A percentile compares a stretch with the other conserved stretches of the same genome.
Evolutionary conservation across 768 basidiomycete genomes (phyloP).

Genomic region (Mrakia gelida): DNA sequence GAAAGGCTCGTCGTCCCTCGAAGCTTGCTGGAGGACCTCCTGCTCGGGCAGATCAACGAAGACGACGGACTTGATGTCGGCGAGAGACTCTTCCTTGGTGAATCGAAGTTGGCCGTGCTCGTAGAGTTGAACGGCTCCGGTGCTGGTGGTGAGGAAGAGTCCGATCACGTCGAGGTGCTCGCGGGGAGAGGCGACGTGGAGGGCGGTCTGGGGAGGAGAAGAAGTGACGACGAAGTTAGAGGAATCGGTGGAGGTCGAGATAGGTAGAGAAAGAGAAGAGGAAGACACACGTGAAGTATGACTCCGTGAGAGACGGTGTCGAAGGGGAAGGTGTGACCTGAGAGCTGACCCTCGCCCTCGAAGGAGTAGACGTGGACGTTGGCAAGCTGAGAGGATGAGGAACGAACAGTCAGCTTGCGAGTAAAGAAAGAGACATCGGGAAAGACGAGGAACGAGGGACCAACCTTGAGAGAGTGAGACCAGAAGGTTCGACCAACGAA

Average conservation of each 20-base stretch:
- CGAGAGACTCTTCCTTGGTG: slow-evolving; percentile 75
- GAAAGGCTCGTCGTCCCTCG: slow-evolving; percentile 39
- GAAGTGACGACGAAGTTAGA: neutral
- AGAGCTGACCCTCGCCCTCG: slow-evolving; percentile 50
- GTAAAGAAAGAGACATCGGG: too few species aligned
- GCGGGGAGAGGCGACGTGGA: neutral
- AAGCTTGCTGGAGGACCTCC: neutral
- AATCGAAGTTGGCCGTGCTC: slow-evolving; percentile 59
- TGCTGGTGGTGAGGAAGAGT: slow-evolving; percentile 63
- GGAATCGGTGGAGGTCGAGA: neutral
- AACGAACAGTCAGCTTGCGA: too few species aligned
- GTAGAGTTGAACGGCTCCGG: slow-evolving; percentile 75
- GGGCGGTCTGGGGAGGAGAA: slow-evolving; percentile 49
- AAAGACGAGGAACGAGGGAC: too few species aligned
- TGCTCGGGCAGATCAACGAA: slow-evolving; percentile 75
- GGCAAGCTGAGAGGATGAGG: too few species aligned
- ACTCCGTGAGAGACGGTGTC: slow-evolving; percentile 63
- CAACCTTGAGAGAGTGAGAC: slow-evolving; percentile 50
- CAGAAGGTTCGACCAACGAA: slow-evolving; percentile 65
- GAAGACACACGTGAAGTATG: slow-evolving; percentile 57
- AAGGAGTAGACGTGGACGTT: too few species aligned
- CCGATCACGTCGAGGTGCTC: too few species aligned
- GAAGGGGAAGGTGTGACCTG: slow-evolving; percentile 61
- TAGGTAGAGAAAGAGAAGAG: neutral
- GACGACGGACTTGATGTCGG: slow-evolving; percentile 59